phyloP scores from a whole-genome alignment of 2,329 filamentous ascomycete genomes.

The Cryoendolithus antarcticus region DNA sequence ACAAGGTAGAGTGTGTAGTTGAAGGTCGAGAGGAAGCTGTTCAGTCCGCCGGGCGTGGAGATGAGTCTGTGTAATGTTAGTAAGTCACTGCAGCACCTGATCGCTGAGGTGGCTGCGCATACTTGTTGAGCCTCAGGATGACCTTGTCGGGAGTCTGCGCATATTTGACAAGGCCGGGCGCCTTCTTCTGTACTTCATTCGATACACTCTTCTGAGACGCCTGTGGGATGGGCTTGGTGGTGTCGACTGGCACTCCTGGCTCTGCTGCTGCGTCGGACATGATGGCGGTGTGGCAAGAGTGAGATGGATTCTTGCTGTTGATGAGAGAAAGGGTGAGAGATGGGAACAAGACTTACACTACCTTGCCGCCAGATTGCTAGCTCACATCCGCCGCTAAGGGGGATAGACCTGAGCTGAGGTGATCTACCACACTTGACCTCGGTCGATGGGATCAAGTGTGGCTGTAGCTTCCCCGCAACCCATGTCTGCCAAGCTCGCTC shows the following conservation, averaged over 20 bases:
- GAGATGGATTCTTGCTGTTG: too few relatives aligned
- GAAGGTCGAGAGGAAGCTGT: conserved; percentile 33
- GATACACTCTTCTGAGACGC: conserved; percentile 20
- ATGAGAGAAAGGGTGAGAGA: too few relatives aligned
- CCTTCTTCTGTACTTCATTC: conserved; percentile 16
- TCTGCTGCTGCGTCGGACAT: conserved; percentile 28
- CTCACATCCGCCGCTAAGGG: too few relatives aligned
- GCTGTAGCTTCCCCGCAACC: too few relatives aligned
- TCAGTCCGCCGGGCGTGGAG: conserved; percentile 32
- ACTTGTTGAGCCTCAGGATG: conserved; percentile 35
- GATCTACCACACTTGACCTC: too few relatives aligned
- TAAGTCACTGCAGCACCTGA: background rate
- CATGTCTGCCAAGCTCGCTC: too few relatives aligned
- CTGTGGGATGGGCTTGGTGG: conserved; percentile 19
- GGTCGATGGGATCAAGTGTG: too few relatives aligned
- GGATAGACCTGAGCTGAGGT: too few relatives aligned
- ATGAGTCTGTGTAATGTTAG: conserved; percentile 25
- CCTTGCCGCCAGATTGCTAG: too few relatives aligned
- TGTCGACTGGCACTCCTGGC: conserved; percentile 24
- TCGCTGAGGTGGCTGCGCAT: conserved; percentile 4
- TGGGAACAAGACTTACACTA: too few relatives aligned
- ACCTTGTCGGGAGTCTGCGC: conserved; percentile 26
- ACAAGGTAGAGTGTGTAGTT: conserved; percentile 36
- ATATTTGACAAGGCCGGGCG: conserved; percentile 17
- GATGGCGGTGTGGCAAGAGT: background rate